Conservation (phyloP, 108 stramenopile species). For the Asterionellopsis glacialis region DNA sequence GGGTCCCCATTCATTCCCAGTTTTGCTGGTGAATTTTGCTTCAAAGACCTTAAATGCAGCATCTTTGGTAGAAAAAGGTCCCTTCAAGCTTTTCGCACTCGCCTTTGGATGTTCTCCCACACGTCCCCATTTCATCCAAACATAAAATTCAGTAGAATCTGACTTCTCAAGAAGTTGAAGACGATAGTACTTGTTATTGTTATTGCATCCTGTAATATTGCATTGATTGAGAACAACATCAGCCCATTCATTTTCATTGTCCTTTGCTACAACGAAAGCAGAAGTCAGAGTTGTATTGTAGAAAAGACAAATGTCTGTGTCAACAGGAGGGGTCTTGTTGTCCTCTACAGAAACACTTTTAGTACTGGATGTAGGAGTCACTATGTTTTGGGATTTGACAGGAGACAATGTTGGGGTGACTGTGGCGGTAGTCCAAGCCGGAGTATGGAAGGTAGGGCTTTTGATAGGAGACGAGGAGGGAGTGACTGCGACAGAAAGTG, state of each 20-base stretch:
- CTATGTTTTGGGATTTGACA: too few species aligned
- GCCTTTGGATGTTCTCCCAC: conserved; percentile 27
- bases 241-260: background rate
- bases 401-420: too few species aligned
- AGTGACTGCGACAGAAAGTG: background rate
- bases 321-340: conserved; percentile 1
- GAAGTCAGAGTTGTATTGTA: conserved; percentile 9
- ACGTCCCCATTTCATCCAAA: conserved; percentile 35
- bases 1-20: conserved; percentile 28
- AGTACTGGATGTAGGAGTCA: too few species aligned
- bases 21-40: conserved; percentile 42
- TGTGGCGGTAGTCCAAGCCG: too few species aligned
- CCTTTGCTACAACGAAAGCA: conserved; percentile 10
- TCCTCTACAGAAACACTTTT: too few species aligned
- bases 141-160: background rate
- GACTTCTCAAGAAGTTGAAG: conserved; percentile 11
- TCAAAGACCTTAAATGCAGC: conserved; percentile 13
- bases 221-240: conserved; percentile 44
- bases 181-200: conserved; percentile 55
- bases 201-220: conserved; percentile 27
- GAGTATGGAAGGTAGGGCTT: too few species aligned
- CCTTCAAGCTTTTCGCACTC: background rate
- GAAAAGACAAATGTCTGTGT: conserved; percentile 3
- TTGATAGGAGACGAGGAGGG: background rate
- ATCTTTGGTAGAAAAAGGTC: conserved; percentile 11